phyloP scores from a whole-genome alignment of 495 filamentous ascomycete species.

The Lophium mytilinum region DNA sequence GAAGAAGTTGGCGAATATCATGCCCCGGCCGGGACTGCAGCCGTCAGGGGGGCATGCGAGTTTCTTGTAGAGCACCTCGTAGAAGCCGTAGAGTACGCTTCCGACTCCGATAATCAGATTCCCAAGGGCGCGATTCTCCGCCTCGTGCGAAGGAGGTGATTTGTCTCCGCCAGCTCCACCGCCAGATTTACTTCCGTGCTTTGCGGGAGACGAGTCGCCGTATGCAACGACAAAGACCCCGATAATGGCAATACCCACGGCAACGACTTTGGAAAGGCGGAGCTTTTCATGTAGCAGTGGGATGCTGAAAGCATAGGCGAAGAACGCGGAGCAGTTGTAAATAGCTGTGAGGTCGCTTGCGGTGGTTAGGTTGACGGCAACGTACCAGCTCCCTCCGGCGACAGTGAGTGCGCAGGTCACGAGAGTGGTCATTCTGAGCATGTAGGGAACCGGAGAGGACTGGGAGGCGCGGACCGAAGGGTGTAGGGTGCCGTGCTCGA shows the following conservation, averaged over 20 bases:
- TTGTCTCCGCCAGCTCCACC: conserved; percentile 38
- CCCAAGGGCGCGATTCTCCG: conserved; percentile 57
- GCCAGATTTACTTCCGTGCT: conserved; percentile 45
- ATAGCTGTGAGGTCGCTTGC: conserved; percentile 91
- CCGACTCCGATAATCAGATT: conserved; percentile 93
- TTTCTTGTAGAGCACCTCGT: conserved; percentile 93
- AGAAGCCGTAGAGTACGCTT: conserved; percentile 88
- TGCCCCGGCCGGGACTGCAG: conserved; percentile 65
- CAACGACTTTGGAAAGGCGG: conserved; percentile 68
- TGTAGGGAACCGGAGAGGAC: conserved; percentile 59
- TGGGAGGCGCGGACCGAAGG: conserved; percentile 40
- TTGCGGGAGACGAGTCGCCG: conserved; percentile 51
- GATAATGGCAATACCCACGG: conserved; percentile 75
- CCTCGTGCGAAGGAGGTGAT: conserved; percentile 42
- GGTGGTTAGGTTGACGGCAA: conserved; percentile 87
- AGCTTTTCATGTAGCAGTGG: conserved; percentile 78
- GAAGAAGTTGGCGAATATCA: conserved; percentile 89
- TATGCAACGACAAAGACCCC: conserved; percentile 92
- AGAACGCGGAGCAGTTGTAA: conserved; percentile 98
- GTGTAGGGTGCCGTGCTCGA: conserved; percentile 59
- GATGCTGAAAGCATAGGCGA: conserved; percentile 92
- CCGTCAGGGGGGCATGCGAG: conserved; percentile 89
- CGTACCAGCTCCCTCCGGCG: conserved; percentile 90
- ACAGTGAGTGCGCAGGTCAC: conserved; percentile 82
- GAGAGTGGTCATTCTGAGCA: conserved; percentile 67